Base-by-base conservation (phyloP, 73 alveolate species). In the Tetrahymena elliotti region DNA sequence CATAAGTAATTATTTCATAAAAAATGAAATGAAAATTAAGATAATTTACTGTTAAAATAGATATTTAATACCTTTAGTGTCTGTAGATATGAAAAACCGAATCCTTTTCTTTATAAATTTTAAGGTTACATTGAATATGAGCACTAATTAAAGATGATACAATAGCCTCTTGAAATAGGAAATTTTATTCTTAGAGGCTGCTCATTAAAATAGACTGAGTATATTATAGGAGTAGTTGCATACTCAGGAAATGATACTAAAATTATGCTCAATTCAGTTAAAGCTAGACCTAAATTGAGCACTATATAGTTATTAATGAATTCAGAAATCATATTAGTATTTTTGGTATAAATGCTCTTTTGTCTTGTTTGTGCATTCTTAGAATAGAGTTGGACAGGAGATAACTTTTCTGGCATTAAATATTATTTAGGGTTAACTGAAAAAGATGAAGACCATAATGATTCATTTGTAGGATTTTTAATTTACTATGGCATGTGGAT, bases 401-500 rank as follows among this genome's bases (percentile, higher is more conserved):
- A 94, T 33, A 83, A 94, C 84, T 47, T 84, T 20, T 39, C 35
- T 38, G 95, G 92, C 31, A 33, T 88, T 31, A 18, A 12, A n/a
- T 68, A 11, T 22, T 68, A 68, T 68, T 68, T 68, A 31, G 38
- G 36, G 5, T 68, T 68, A 27, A 68, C 34, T 18, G 88, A 68
- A 2, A 31, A 31, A 31, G 88, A 68, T 27, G 16, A 27, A 7
- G 4, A 68, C 20, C 36, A 27, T 68, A 68, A 68, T 24, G 88
- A 68, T 68, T 68, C 88, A 27, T 68, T 27, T 68, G 6, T 27
- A 18, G 88, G 93, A 20, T 83, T 93, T 24, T n/a, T 94, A 52
- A 84, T 83, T 18, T 84, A 92, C 68, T 84, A 88, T 92, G 96
- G 96, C 4, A 98, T 99, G 68, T 98, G 99, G 99, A 96, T 98